phyloP scores from a whole-genome alignment of 192 early-diverging fungal species.

The Mortierella alpina region DNA sequence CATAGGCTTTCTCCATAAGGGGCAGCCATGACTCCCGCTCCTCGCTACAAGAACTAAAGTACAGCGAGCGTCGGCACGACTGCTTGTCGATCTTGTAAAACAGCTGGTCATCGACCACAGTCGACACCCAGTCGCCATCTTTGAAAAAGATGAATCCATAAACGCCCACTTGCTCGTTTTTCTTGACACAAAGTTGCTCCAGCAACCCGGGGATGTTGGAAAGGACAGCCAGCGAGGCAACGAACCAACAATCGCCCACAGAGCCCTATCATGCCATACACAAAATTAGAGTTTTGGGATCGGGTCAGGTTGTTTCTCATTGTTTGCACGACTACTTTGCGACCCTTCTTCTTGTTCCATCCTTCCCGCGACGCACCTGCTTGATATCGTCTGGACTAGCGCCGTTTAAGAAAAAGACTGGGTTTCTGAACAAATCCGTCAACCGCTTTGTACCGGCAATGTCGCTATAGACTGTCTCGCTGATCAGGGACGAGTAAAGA shows the following conservation, averaged over 20 bases:
- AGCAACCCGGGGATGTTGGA: constrained; percentile 59
- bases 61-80: constrained; percentile 16
- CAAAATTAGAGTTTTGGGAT: constrained; percentile 3
- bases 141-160: constrained; percentile 71
- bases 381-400: constrained; percentile 47
- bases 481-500: constrained; percentile 43
- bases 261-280: constrained; percentile 22
- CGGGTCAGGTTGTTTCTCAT: too few relatives aligned
- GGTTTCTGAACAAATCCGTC: constrained; percentile 60
- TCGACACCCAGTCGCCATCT: constrained; percentile 67
- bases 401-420: constrained; percentile 62
- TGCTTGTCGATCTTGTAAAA: constrained; percentile 39
- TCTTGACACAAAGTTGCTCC: constrained; percentile 61
- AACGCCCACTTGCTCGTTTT: constrained; percentile 64
- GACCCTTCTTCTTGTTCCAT: neutral
- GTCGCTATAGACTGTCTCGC: constrained; percentile 38
- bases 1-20: constrained; percentile 71
- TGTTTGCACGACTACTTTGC: neutral
- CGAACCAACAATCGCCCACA: constrained; percentile 57
- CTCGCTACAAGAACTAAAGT: constrained; percentile 54
- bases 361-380: constrained; percentile 27
- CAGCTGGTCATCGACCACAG: constrained; percentile 65
- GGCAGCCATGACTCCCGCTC: constrained; percentile 67
- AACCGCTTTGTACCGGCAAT: constrained; percentile 44
- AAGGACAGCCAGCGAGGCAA: constrained; percentile 57